phyloP scores from a whole-genome alignment of 352 stramenopile species.

The Phytopythium kandeliae region DNA sequence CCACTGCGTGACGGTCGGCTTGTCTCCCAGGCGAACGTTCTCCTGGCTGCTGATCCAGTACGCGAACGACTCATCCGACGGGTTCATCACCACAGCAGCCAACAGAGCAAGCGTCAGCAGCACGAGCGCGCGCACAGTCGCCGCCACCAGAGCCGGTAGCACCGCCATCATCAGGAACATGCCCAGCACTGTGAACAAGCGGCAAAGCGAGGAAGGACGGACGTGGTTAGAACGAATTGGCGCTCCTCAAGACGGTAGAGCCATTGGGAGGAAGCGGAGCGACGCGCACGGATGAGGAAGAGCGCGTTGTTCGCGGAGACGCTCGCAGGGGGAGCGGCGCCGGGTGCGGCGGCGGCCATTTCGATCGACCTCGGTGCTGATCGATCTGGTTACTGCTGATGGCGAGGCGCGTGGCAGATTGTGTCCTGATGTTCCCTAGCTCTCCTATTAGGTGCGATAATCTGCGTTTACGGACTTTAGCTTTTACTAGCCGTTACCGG shows the following conservation, averaged over 20 bases:
- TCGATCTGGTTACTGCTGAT: slow-evolving; percentile 1
- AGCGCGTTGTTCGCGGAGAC: slow-evolving; percentile 58
- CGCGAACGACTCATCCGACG: slow-evolving; percentile 66
- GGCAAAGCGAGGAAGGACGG: background rate
- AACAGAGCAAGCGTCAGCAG: slow-evolving; percentile 22
- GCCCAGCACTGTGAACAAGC: slow-evolving; percentile 33
- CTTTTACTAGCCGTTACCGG: too few species aligned
- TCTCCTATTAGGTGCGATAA: background rate
- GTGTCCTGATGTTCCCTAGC: background rate
- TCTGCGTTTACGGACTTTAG: background rate
- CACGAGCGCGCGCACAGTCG: slow-evolving; percentile 31
- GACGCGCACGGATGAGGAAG: slow-evolving; percentile 57
- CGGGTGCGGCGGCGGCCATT: background rate
- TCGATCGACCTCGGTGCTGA: too few species aligned
- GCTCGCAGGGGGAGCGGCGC: slow-evolving; percentile 10
- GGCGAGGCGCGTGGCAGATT: background rate
- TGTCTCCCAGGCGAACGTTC: slow-evolving; percentile 35
- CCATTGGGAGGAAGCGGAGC: slow-evolving; percentile 5
- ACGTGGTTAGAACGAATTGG: background rate
- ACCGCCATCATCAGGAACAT: slow-evolving; percentile 69
- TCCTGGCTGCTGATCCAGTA: slow-evolving; percentile 60
- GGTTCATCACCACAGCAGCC: slow-evolving; percentile 44
- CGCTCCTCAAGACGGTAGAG: background rate
- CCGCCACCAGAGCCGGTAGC: slow-evolving; percentile 45
- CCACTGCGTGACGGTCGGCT: slow-evolving; percentile 48